Evolutionary conservation across 139 green algal genomes (phyloP).

Genomic region (Protoeuglena noctilucae): DNA sequence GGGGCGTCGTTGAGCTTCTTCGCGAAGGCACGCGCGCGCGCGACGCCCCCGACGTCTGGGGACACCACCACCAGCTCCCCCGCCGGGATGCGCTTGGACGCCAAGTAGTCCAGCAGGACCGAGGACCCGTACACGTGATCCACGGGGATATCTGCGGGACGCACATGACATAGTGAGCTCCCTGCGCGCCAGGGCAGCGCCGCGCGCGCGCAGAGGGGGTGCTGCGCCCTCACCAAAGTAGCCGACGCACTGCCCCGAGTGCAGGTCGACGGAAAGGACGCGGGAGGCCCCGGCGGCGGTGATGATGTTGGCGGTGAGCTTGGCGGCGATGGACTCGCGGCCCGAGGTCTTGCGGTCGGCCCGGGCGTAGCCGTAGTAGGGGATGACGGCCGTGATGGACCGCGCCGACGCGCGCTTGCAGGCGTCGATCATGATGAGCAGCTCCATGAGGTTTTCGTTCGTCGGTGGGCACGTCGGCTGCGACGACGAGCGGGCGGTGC

Average conservation of each 20-base stretch:
- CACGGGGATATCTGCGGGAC: conserved; percentile 79
- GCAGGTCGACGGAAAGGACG: conserved; percentile 88
- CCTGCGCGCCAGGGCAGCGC: no score
- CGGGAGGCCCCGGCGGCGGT: conserved; percentile 86
- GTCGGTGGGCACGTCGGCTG: conserved; percentile 89
- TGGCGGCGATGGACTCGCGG: conserved; percentile 92
- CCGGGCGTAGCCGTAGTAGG: conserved; percentile 64
- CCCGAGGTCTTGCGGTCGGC: conserved; percentile 90
- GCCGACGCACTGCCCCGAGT: conserved; percentile 87
- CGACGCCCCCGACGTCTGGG: conserved; percentile 95
- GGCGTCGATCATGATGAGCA: conserved; percentile 91
- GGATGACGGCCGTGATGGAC: conserved; percentile 91
- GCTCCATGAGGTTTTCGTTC: conserved; percentile 97
- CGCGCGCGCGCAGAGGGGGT: no score
- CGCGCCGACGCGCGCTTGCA: conserved; percentile 80
- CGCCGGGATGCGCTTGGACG: conserved; percentile 75
- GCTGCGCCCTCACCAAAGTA: no score
- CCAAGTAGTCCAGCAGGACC: conserved; percentile 96
- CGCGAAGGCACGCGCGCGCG: conserved; percentile 86
- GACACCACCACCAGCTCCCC: conserved; percentile 93
- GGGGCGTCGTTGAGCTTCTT: conserved; percentile 98
- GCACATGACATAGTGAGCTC: not conserved
- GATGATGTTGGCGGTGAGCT: conserved; percentile 96
- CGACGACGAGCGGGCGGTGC: no score
- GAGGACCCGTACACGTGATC: conserved; percentile 83